Base-by-base conservation (phyloP, 306 rosid species). In the Vigna hirtella region DNA sequence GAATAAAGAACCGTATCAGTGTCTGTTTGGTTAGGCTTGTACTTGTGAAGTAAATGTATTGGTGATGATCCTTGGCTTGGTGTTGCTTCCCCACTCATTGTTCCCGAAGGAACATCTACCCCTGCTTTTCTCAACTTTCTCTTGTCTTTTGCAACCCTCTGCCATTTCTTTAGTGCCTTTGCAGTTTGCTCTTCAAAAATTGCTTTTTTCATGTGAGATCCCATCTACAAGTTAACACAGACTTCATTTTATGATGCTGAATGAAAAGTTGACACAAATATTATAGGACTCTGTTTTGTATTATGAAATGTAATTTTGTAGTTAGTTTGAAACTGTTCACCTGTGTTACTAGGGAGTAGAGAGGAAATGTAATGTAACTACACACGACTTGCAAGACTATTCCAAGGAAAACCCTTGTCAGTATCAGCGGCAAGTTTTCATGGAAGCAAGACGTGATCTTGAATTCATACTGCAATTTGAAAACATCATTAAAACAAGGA, bases 161-260 rank as follows among this genome's bases (percentile, higher is more conserved):
- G 91, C 94, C 97, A 91, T 43, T 87, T 89, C 86, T 71, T 88
- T 3, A 91, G 89, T 24, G 93, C 94, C 53, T 81, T 90, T 14
- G 91, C 77, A 0, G 93, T 90, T 85, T 90, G 94, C 70, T 91
- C 90, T 83, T 89, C 91, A 63, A 91, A 91, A 4, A 88, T 88
- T 70, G 91, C 63, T 77, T 51, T 84, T 79, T 91, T 90, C 97
- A 84, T 85, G 82, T 87, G 94, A 42, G 93, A 85, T 55, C 94
- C 97, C 97, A 91, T 90, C 97, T 89, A 56, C 66, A 74, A 32
- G 45, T 36, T 6, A 26, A 59, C 4, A 30, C 34, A 30, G 5
- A 30, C 34, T 26, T 26, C 28, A 26, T 26, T 26, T 26, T 26
- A 26, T 26, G 28, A 26, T 2, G 28, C 28, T 26, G 28, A 26